Evolutionary conservation across 2,329 filamentous ascomycete genomes (phyloP).

Genomic region (Fusarium foetens): DNA sequence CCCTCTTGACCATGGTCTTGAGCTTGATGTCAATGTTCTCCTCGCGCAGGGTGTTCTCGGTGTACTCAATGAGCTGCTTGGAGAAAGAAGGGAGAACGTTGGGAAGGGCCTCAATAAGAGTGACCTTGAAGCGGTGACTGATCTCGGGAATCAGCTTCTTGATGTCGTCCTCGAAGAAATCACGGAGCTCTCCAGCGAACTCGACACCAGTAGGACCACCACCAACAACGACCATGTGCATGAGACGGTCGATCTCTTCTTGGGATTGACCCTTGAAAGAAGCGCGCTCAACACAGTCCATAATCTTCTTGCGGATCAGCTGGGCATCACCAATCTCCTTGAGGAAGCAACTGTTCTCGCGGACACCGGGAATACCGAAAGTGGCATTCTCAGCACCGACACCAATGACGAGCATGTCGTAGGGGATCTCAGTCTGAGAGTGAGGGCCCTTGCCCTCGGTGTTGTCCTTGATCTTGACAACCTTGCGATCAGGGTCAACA

Average conservation of each 20-base stretch:
- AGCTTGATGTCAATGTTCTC: constrained; percentile 97
- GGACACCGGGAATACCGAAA: constrained; percentile 95
- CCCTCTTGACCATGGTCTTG: constrained; percentile 99
- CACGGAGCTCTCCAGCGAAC: constrained; percentile 97
- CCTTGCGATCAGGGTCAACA: constrained; percentile 90
- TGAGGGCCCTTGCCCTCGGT: constrained; percentile 90
- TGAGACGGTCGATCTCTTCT: constrained; percentile 89
- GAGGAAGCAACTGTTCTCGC: constrained; percentile 95
- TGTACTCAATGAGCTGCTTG: constrained; percentile 99
- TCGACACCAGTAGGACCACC: constrained; percentile 98
- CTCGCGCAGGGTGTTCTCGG: constrained; percentile 98
- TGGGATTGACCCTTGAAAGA: constrained; percentile 95
- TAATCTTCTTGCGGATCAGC: constrained; percentile 96
- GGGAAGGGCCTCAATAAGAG: constrained; percentile 94
- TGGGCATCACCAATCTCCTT: constrained; percentile 99
- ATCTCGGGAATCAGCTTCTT: constrained; percentile 99
- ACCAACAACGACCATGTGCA: constrained; percentile 97
- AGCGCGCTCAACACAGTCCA: constrained; percentile 99
- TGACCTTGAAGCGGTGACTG: constrained; percentile 94
- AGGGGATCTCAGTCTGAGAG: constrained; percentile 87
- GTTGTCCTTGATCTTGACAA: constrained; percentile 89
- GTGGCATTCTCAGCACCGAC: constrained; percentile 99
- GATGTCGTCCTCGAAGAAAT: constrained; percentile 98
- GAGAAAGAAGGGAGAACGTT: constrained; percentile 98
- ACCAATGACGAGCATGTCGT: constrained; percentile 97